Conservation (phyloP, 305 asterid genomes). For the Fraxinus latifolia region DNA sequence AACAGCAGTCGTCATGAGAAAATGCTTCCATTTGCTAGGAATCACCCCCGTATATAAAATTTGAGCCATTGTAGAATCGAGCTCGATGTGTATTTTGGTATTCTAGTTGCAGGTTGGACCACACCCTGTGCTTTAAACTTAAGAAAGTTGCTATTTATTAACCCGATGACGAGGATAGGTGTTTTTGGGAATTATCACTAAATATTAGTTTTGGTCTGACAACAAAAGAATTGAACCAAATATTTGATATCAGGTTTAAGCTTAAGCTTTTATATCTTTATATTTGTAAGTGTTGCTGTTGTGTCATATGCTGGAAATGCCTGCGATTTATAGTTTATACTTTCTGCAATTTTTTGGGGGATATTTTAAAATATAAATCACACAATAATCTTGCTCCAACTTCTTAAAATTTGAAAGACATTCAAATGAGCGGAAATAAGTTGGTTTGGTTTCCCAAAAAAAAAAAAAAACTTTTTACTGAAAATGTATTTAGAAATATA, state of each 20-base stretch:
- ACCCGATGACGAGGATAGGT: neutral
- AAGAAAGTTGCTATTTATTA: neutral
- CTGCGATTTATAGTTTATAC: neutral
- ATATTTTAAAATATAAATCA: neutral
- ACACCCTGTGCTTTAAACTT: neutral
- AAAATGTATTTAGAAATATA: too few relatives aligned
- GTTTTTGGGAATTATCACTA: neutral
- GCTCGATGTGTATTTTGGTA: neutral
- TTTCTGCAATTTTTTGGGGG: neutral
- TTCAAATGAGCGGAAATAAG: too few relatives aligned
- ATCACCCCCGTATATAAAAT: constrained; percentile 84
- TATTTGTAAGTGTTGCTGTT: neutral
- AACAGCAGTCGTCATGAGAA: constrained; percentile 84
- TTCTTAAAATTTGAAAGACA: too few relatives aligned
- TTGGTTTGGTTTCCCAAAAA: too few relatives aligned
- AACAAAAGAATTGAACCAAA: neutral
- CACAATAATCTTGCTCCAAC: neutral
- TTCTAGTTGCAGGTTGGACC: neutral
- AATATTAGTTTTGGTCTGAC: neutral
- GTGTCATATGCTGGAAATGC: neutral
- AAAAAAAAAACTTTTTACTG: too few relatives aligned
- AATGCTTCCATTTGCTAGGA: constrained; percentile 80
- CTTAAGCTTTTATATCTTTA: neutral
- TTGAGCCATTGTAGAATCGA: constrained; percentile 22
- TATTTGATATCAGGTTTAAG: neutral